These are phyloP conservation scores for Colletotrichum lupini DNA, from an alignment of 2,329 filamentous ascomycete genomes.

Conservation along the genomic window DNA sequence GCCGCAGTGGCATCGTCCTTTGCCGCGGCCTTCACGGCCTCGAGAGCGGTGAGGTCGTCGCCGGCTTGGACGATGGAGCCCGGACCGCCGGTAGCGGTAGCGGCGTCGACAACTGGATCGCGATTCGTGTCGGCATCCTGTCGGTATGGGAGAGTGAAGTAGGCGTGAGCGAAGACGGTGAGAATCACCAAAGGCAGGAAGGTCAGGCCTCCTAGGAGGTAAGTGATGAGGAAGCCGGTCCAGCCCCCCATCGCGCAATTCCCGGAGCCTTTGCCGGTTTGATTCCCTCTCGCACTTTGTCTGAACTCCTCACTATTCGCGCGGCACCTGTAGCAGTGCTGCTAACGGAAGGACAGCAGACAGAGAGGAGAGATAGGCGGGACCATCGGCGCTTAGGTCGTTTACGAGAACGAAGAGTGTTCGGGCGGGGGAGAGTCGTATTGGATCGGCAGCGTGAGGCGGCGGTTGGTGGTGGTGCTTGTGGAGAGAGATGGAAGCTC, in stretches of 20 bases:
- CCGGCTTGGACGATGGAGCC: constrained; percentile 62
- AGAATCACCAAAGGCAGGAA: constrained; percentile 80
- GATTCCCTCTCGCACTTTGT: neutral
- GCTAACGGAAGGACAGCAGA: constrained; percentile 20
- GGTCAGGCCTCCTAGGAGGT: constrained; percentile 87
- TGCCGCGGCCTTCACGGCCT: constrained; percentile 64
- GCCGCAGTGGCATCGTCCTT: constrained; percentile 63
- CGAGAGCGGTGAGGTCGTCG: constrained; percentile 74
- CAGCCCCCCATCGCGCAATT: constrained; percentile 60
- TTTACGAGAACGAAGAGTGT: neutral
- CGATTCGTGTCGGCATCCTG: constrained; percentile 49
- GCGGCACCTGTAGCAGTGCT: constrained; percentile 26
- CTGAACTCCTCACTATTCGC: neutral
- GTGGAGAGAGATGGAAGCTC: constrained; percentile 2
- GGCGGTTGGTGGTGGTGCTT: neutral
- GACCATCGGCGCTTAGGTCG: constrained; percentile 29
- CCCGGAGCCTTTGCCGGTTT: constrained; percentile 15
- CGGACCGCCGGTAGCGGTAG: constrained; percentile 45
- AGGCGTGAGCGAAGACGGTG: constrained; percentile 72
- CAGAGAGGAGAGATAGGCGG: constrained; percentile 5
- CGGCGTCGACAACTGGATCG: constrained; percentile 46
- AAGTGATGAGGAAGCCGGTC: constrained; percentile 75
- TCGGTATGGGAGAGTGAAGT: constrained; percentile 73
- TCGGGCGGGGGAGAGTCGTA: neutral
- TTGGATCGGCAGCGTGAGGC: neutral